Evolutionary conservation across 495 filamentous ascomycete species (phyloP).

Genomic region (Hapsidospora chrysogenum): DNA sequence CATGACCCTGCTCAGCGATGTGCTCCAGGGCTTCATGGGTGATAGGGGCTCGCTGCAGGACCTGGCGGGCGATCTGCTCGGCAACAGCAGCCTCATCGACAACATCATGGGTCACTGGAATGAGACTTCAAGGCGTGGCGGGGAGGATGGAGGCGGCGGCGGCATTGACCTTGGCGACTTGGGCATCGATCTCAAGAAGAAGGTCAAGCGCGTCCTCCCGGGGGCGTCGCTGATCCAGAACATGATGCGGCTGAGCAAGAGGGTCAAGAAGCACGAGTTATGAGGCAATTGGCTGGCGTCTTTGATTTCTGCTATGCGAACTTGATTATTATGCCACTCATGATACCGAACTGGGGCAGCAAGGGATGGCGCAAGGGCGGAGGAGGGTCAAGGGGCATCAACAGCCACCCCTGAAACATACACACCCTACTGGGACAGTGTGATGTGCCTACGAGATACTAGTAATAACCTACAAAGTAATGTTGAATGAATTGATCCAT

Average conservation of each 20-base stretch:
- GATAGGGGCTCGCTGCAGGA: slow-evolving; percentile 1
- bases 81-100: neutral
- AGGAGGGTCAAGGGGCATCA: too few relatives aligned
- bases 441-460: too few relatives aligned
- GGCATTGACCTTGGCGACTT: too few relatives aligned
- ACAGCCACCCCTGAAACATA: too few relatives aligned
- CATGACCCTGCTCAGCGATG: slow-evolving; percentile 16
- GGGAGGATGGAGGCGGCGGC: neutral
- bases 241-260: neutral
- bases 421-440: too few relatives aligned
- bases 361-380: neutral
- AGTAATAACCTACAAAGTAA: too few relatives aligned
- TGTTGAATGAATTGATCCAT: too few relatives aligned
- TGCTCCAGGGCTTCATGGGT: slow-evolving; percentile 13
- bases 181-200: too few relatives aligned
- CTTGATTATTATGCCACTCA: neutral
- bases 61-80: neutral
- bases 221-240: neutral
- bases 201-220: neutral
- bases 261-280: neutral
- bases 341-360: too few relatives aligned
- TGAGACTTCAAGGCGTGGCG: neutral
- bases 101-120: neutral
- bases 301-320: neutral
- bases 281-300: neutral